phyloP scores from a whole-genome alignment of 306 rosid genomes.

The Lathyrus oleraceus region DNA sequence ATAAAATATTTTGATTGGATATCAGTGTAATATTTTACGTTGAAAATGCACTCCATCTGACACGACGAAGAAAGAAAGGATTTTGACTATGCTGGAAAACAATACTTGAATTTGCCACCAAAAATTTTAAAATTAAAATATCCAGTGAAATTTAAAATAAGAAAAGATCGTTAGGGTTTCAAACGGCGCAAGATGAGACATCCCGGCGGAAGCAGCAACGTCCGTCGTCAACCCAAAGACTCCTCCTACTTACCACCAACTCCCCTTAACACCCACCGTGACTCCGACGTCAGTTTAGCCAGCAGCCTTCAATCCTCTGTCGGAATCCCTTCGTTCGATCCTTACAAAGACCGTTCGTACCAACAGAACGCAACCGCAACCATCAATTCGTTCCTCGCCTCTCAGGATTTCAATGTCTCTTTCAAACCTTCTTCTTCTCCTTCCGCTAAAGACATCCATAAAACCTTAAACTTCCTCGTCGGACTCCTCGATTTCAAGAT shows the following conservation, averaged over 20 bases:
- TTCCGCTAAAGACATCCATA: constrained; percentile 69
- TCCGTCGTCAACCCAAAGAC: constrained; percentile 55
- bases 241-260: constrained; percentile 58
- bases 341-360: constrained; percentile 75
- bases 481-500: constrained; percentile 50
- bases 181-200: constrained; percentile 51
- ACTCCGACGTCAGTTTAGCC: constrained; percentile 84
- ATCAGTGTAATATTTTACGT: too few species aligned
- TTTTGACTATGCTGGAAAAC: too few species aligned
- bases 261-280: constrained; percentile 47
- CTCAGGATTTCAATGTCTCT: constrained; percentile 47
- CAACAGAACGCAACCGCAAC: constrained; percentile 60
- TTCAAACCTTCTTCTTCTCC: constrained; percentile 66
- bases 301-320: constrained; percentile 84
- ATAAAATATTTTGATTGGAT: too few species aligned
- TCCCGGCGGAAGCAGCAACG: background rate
- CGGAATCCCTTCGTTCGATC: constrained; percentile 53
- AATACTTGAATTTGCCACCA: too few species aligned
- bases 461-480: constrained; percentile 62
- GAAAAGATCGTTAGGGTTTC: too few species aligned
- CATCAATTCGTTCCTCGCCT: constrained; percentile 61
- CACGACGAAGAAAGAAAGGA: too few species aligned
- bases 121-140: too few species aligned
- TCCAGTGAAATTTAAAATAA: too few species aligned
- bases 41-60: too few species aligned